A percentile compares a stretch with the other conserved stretches of the same genome.
These are phyloP conservation scores for Madurella mycetomatis DNA, from an alignment of 2,329 filamentous ascomycete species.

Conservation along the genomic window DNA sequence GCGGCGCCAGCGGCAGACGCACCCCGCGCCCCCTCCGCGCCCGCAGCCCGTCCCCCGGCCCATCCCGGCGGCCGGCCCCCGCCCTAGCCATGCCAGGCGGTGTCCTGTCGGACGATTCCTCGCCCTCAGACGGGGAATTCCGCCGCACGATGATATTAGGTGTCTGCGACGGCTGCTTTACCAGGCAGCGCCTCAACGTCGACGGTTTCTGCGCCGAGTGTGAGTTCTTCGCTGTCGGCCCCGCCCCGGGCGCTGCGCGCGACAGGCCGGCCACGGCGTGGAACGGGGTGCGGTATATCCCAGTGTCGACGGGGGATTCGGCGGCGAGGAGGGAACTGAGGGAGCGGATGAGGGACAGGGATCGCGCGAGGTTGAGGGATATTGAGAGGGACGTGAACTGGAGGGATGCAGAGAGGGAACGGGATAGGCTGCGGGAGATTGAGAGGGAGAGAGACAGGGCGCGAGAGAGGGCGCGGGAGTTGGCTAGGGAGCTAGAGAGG, in stretches of 20 bases:
- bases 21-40: neutral
- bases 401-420: neutral
- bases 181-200: neutral
- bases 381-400: neutral
- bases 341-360: neutral
- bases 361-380: neutral
- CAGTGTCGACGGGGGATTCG: neutral
- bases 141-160: neutral
- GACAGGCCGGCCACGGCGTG: neutral
- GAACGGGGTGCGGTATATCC: neutral
- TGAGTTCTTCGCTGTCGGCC: neutral
- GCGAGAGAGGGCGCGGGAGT: constrained; percentile 1
- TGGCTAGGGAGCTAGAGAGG: neutral
- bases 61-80: too few species aligned
- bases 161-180: constrained; percentile 6
- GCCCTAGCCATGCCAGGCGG: neutral
- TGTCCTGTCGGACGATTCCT: neutral
- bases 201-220: constrained; percentile 7
- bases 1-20: neutral
- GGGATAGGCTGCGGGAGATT: neutral
- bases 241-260: neutral
- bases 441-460: neutral
- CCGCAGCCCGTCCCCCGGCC: neutral
- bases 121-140: neutral
- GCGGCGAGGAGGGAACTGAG: neutral